Percentiles rank a stretch among this genome's conserved stretches.
These are phyloP conservation scores for Aphanomyces euteiches DNA, from an alignment of 352 stramenopile species.

Conservation along the genomic window DNA sequence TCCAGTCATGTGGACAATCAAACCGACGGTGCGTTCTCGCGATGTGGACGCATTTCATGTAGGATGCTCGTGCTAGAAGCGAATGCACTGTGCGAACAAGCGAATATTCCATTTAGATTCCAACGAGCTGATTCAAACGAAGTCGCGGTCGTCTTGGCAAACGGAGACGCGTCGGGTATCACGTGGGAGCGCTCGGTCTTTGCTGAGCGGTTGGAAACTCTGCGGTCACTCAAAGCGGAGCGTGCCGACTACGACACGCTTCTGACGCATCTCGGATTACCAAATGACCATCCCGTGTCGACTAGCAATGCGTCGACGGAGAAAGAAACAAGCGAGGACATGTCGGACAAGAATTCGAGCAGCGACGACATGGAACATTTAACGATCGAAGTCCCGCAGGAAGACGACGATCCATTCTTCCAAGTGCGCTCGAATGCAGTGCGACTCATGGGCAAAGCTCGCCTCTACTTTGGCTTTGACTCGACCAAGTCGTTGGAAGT, in stretches of 20 bases:
- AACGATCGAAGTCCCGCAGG: background rate
- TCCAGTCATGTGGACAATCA: slow-evolving; percentile 1
- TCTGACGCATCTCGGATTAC: background rate
- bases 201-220: background rate
- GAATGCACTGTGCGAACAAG: slow-evolving; percentile 48
- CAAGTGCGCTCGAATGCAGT: background rate
- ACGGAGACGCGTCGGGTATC: background rate
- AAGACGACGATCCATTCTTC: background rate
- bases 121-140: background rate
- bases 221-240: slow-evolving; percentile 8
- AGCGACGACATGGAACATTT: background rate
- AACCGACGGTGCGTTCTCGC: background rate
- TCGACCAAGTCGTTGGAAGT: background rate
- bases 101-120: slow-evolving; percentile 13
- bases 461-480: slow-evolving; percentile 4
- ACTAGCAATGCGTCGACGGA: too few species aligned
- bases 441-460: slow-evolving; percentile 15
- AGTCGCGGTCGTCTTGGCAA: background rate
- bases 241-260: background rate
- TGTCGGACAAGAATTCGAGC: too few species aligned
- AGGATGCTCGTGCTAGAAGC: slow-evolving; percentile 43
- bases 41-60: too few species aligned
- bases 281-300: background rate
- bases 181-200: slow-evolving; percentile 8
- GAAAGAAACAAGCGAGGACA: too few species aligned